phyloP scores from a whole-genome alignment of 208 protist species.

The Eutreptiella sp. region DNA sequence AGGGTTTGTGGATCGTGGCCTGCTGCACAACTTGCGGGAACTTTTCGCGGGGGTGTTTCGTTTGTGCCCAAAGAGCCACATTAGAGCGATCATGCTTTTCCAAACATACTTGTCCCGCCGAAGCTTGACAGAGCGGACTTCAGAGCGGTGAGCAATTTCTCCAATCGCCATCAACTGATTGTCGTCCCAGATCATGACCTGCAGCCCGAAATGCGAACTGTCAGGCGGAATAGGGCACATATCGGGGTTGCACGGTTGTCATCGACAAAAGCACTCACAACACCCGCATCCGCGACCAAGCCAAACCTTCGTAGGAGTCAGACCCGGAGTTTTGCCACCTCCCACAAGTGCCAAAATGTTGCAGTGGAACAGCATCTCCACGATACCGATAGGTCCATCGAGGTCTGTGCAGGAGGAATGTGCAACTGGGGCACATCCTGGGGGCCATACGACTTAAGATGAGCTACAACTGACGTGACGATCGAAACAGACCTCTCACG shows the following conservation, averaged over 20 bases:
- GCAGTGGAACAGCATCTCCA: conserved; percentile 88
- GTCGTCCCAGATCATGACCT: conserved; percentile 88
- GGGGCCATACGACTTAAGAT: conserved; percentile 2
- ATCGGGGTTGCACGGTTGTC: not conserved
- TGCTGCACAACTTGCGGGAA: no score
- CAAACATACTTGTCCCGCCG: conserved; percentile 54
- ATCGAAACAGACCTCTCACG: conserved; percentile 45
- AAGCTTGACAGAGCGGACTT: conserved; percentile 72
- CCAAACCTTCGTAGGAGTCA: conserved; percentile 77
- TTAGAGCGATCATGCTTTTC: conserved; percentile 66
- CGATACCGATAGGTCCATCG: conserved; percentile 70
- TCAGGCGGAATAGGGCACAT: not conserved
- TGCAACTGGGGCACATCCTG: not conserved
- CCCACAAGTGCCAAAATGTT: conserved; percentile 87
- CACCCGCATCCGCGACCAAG: not conserved
- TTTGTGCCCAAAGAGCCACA: no score
- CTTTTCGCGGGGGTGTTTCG: no score
- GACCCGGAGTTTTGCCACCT: conserved; percentile 69
- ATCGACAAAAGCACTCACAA: not conserved
- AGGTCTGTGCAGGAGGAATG: conserved; percentile 12
- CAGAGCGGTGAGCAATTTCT: conserved; percentile 69
- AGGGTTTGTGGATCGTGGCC: no score
- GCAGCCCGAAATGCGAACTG: no score
- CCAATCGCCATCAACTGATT: conserved; percentile 72
- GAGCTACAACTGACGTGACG: not conserved